Base-by-base conservation (phyloP, 306 rosid genomes). In the Vachellia collinsii region DNA sequence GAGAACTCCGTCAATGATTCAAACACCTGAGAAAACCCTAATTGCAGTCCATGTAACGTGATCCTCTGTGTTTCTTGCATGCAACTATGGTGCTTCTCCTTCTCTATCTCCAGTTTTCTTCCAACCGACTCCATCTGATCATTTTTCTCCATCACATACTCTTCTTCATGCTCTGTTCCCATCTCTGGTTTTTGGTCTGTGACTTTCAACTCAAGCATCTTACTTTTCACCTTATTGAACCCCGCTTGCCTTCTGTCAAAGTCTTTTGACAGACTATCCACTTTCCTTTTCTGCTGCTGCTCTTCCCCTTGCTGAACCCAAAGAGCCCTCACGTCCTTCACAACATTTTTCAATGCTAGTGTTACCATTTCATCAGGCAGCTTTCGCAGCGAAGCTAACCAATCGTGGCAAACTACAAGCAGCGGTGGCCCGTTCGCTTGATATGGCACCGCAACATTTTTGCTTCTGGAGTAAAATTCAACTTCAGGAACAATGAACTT, bases 251-350 rank as follows among this genome's bases (percentile, higher is more conserved):
- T 89, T 82, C 88, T 81, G 47, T 92, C 94, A 0, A 93, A 90
- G 20, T 90, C 89, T 83, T 92, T 92, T 14, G 89, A 89, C 48
- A 93, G 50, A 74, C 78, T 81, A 9, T 92, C 97, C 66, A 93
- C 97, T 87, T 79, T 96, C 91, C 97, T 84, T 73, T 92, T 96
- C 71, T 93, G 99, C 46, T 88, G 92, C 82, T 86, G 97, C 84
- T 96, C 98, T 73, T 92, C 90, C 43, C 90, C 88, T 85, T 96
- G 99, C 62, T 90, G 95, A 77, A 19, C 77, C 90, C 87, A 86
- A 47, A 96, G 80, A 42, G 94, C 89, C 77, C 80, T 90, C 82
- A 93, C 81, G 67, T 96, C 94, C 81, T 92, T 93, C 34, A 81
- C 83, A 1, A 90, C 70, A 53, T 91, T 86, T 87, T 86, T 93